phyloP scores from a whole-genome alignment of 805 yeast species.

The Monosporozyma yasuniensis region DNA sequence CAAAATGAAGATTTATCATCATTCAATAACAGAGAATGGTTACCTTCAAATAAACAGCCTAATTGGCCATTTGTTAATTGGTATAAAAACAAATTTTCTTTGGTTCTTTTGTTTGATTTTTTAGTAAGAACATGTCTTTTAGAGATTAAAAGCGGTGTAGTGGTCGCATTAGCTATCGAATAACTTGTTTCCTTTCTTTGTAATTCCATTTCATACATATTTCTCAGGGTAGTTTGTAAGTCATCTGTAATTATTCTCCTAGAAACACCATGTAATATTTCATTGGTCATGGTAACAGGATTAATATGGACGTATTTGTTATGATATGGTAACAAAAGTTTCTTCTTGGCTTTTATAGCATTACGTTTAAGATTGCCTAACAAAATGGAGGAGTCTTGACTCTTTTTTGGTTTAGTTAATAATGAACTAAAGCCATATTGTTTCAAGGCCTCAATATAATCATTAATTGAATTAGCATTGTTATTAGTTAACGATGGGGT shows the following conservation, averaged over 20 bases:
- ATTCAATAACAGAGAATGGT: conserved; percentile 61
- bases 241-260: conserved; percentile 1
- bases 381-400: background rate
- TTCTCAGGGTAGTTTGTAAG: background rate
- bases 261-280: background rate
- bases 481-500: background rate
- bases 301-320: background rate
- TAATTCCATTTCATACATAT: background rate
- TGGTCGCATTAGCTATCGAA: no score
- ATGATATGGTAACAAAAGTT: background rate
- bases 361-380: background rate
- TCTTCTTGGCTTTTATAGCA: background rate
- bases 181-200: background rate
- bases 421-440: background rate
- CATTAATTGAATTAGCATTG: background rate
- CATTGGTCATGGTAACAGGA: background rate
- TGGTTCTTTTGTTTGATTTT: background rate
- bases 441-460: background rate
- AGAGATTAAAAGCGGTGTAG: background rate
- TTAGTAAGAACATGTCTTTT: background rate
- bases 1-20: conserved; percentile 47
- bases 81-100: conserved; percentile 31
- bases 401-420: background rate
- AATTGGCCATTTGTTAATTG: conserved; percentile 77
- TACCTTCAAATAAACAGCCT: conserved; percentile 77